Evolutionary conservation across 371 early-diverging fungal species (phyloP), one percentile per base, ranked within the genome.

Genomic region (Cokeromyces recurvatus): DNA sequence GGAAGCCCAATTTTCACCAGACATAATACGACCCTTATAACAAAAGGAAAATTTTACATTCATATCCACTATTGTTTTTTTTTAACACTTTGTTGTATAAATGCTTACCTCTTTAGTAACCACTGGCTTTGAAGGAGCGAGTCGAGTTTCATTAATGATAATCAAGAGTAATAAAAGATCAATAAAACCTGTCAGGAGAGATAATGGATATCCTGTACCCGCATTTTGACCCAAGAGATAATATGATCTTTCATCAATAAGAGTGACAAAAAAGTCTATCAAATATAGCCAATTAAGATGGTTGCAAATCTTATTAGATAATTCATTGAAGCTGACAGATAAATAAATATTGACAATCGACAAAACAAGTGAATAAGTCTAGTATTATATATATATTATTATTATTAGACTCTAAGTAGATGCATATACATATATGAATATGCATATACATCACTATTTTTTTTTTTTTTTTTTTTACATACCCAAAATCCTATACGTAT

Each of bases 1-100:
- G 1, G 81, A 81, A 1, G 78, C 74, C 55, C 74, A 60, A 23
- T 64, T 62, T 41, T 81, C 81, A 15, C 66, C 47, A 3, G 79
- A 74, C 48, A 76, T 56, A 1, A 67, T 17, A n/a, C 81, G 72
- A 8, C 43, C 50, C 50, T 51, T n/a, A n/a, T n/a, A 29, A 16
- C 11, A 41, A 25, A 27, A 51, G 22, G 11, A 32, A 46, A 36
- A 34, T 15, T 12, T 32, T 15, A 37, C 2, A 20, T 24, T 14
- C 32, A 20, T 41, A 11, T 42, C 5, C n/a, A 40, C 3, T n/a
- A n/a, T n/a, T n/a, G n/a, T n/a, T n/a, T n/a, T n/a, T n/a, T n/a
- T n/a, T n/a, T n/a, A n/a, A n/a, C n/a, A n/a, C n/a, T n/a, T n/a
- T n/a, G n/a, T n/a, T n/a, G n/a, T n/a, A n/a, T n/a, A n/a, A n/a